These are phyloP conservation scores for Rubia occidens DNA, from an alignment of 305 asterid species.

Conservation along the genomic window DNA sequence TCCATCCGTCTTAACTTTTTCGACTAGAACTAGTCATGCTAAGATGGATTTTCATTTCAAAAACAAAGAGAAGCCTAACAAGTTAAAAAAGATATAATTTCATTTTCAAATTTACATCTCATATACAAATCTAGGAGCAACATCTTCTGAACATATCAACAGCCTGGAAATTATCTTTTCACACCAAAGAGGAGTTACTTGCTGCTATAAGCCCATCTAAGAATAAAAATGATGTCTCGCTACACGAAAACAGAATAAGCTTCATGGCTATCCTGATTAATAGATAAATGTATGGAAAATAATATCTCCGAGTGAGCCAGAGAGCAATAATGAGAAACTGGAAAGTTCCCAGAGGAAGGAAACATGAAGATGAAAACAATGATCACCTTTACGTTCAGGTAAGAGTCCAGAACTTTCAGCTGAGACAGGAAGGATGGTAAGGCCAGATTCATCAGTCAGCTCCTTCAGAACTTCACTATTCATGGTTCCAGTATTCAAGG, in stretches of 20 bases:
- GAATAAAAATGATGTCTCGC: not conserved
- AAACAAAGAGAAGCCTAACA: too few relatives aligned
- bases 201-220: not conserved
- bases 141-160: not conserved
- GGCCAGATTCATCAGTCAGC: conserved; percentile 71
- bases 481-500: conserved; percentile 26
- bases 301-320: not conserved
- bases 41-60: not conserved
- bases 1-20: not conserved
- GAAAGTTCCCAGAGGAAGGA: not conserved
- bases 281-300: too few relatives aligned
- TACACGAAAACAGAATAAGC: not conserved
- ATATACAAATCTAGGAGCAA: not conserved
- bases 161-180: not conserved
- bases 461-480: conserved; percentile 49
- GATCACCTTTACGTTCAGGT: conserved; percentile 49
- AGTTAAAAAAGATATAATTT: too few relatives aligned
- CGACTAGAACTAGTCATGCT: not conserved
- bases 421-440: conserved; percentile 71
- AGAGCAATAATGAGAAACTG: not conserved
- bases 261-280: too few relatives aligned
- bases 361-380: not conserved
- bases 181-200: not conserved
- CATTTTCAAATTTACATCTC: too few relatives aligned
- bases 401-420: conserved; percentile 73